Conservation (phyloP, 805 yeast genomes). For the Millerozyma acaciae region DNA sequence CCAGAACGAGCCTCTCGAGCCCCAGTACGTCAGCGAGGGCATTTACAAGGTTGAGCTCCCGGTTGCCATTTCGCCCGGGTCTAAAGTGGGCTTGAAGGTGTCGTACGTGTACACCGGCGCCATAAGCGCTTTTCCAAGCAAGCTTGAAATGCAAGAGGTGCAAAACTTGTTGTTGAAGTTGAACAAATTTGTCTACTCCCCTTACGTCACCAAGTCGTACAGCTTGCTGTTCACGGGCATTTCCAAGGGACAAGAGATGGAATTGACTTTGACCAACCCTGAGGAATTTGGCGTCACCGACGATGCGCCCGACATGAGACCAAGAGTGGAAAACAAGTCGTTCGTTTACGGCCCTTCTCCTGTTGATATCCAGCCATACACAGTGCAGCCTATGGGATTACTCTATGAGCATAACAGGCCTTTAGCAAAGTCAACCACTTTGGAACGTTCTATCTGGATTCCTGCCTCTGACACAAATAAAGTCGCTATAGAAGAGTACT, state of each 20-base stretch:
- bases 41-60: conserved; percentile 51
- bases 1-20: conserved; percentile 16
- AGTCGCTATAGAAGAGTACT: conserved; percentile 77
- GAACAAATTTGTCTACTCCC: conserved; percentile 53
- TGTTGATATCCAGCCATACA: conserved; percentile 41
- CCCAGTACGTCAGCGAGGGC: conserved; percentile 12
- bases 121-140: conserved; percentile 60
- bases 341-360: conserved; percentile 56
- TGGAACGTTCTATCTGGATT: conserved; percentile 79
- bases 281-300: conserved; percentile 9
- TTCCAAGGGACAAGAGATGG: conserved; percentile 44
- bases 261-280: conserved; percentile 19
- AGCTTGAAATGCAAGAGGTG: conserved; percentile 52
- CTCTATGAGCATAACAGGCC: conserved; percentile 66
- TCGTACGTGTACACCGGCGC: conserved; percentile 46
- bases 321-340: conserved; percentile 35
- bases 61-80: conserved; percentile 63
- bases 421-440: conserved; percentile 51
- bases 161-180: conserved; percentile 59
- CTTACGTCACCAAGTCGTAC: conserved; percentile 56
- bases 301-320: conserved; percentile 28
- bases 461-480: conserved; percentile 74
- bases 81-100: conserved; percentile 45
- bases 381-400: conserved; percentile 48
- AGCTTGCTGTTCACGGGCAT: conserved; percentile 43